A percentile compares a stretch with the other conserved stretches of the same genome.
phyloP scores from a whole-genome alignment of 2,329 filamentous ascomycete genomes.

The Oidium heveae region DNA sequence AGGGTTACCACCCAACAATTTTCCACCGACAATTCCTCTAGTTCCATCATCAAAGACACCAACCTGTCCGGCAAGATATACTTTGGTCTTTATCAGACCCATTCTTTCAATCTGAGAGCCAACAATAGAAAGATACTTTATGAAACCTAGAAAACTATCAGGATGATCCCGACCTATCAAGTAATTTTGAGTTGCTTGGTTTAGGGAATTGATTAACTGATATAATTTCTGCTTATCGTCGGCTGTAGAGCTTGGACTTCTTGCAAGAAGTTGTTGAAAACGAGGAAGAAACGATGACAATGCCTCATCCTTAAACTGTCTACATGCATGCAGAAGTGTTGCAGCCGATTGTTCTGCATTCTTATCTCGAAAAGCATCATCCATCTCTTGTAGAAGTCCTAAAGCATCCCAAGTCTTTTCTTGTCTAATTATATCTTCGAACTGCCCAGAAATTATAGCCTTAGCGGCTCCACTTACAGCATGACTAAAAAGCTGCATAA shows the following conservation, averaged over 20 bases:
- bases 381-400: neutral
- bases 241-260: neutral
- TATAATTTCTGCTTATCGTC: neutral
- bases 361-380: too few relatives aligned
- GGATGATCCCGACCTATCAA: neutral
- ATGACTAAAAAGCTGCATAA: too few relatives aligned
- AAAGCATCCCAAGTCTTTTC: neutral
- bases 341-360: too few relatives aligned
- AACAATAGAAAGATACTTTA: too few relatives aligned
- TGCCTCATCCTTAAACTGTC: too few relatives aligned
- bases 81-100: too few relatives aligned
- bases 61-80: too few relatives aligned
- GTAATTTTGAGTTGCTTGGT: neutral
- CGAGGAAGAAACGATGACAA: neutral
- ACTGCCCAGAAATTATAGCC: too few relatives aligned
- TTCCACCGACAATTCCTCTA: neutral
- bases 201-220: neutral
- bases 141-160: too few relatives aligned
- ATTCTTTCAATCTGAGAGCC: too few relatives aligned
- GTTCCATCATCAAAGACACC: neutral
- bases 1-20: neutral
- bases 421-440: neutral
- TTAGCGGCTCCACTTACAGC: too few relatives aligned
- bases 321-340: too few relatives aligned
- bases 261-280: neutral